Percentiles rank a stretch among this genome's conserved stretches.
These are phyloP conservation scores for Ceratocystis cacaofunesta DNA, from an alignment of 2,329 filamentous ascomycete species.

Conservation along the genomic window DNA sequence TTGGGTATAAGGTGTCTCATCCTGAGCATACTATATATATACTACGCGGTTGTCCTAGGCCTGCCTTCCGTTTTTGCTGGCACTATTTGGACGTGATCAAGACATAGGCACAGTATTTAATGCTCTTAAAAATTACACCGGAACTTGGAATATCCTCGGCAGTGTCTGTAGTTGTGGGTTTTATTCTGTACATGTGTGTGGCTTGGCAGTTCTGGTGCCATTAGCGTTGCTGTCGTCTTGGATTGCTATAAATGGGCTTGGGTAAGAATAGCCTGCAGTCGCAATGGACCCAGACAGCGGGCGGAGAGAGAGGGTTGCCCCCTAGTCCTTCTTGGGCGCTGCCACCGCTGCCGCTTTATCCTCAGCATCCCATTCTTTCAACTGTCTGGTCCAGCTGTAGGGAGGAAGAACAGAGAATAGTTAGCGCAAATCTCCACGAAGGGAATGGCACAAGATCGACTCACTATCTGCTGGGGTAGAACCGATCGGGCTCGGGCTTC, in stretches of 20 bases:
- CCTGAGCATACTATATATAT: neutral
- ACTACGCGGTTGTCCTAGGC: constrained; percentile 15
- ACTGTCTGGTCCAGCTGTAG: constrained; percentile 31
- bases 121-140: neutral
- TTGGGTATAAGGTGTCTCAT: neutral
- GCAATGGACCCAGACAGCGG: neutral
- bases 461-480: constrained; percentile 75
- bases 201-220: constrained; percentile 6
- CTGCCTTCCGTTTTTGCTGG: neutral
- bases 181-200: constrained; percentile 6
- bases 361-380: constrained; percentile 33
- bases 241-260: neutral
- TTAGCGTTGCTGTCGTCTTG: constrained; percentile 2
- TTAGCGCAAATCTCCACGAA: neutral
- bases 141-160: neutral
- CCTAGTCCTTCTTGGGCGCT: constrained; percentile 22
- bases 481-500: constrained; percentile 62
- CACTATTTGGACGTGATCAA: neutral
- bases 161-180: constrained; percentile 1
- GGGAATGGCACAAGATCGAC: constrained; percentile 24
- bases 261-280: neutral
- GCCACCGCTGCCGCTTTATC: constrained; percentile 26
- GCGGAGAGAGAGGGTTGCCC: neutral
- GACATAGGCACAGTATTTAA: neutral
- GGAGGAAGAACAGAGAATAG: neutral